phyloP scores from a whole-genome alignment of 23 red algal species.

The Chondrus crispus region DNA sequence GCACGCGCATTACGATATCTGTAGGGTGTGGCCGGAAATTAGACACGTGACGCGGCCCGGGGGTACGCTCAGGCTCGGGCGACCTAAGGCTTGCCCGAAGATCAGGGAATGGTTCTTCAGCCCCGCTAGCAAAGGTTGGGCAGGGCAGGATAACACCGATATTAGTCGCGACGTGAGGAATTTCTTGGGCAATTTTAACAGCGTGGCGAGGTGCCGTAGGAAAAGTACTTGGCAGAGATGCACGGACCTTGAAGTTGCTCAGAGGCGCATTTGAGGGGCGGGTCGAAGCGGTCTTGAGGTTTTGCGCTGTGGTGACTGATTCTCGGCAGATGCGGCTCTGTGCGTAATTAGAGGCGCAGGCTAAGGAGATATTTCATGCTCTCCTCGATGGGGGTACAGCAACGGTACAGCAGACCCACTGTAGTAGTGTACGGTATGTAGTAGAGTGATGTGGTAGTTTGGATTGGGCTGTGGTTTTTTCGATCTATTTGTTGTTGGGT shows the following conservation, averaged over 20 bases:
- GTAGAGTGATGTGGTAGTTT: no score
- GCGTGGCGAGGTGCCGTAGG: not conserved
- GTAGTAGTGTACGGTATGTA: no score
- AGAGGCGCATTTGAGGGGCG: not conserved
- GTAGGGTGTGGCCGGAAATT: slow-evolving; percentile 27
- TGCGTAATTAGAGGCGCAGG: no score
- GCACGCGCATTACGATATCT: slow-evolving; percentile 54
- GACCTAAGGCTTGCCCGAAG: not conserved
- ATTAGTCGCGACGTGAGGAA: not conserved
- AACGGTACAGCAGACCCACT: no score
- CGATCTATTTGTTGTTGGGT: no score
- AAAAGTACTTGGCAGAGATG: slow-evolving; percentile 7
- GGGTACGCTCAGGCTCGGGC: not conserved
- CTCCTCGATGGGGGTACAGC: no score
- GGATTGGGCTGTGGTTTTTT: no score
- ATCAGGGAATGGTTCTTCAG: slow-evolving; percentile 21
- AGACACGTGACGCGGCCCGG: not conserved
- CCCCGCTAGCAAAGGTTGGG: not conserved
- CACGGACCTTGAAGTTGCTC: not conserved
- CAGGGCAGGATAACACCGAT: not conserved
- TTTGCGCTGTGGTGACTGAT: no score
- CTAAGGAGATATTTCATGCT: no score
- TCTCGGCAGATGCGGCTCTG: no score
- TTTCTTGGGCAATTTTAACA: not conserved
- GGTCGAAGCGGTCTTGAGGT: no score